Base-by-base conservation (phyloP, 768 basidiomycete genomes). In the Grammothele lineata region DNA sequence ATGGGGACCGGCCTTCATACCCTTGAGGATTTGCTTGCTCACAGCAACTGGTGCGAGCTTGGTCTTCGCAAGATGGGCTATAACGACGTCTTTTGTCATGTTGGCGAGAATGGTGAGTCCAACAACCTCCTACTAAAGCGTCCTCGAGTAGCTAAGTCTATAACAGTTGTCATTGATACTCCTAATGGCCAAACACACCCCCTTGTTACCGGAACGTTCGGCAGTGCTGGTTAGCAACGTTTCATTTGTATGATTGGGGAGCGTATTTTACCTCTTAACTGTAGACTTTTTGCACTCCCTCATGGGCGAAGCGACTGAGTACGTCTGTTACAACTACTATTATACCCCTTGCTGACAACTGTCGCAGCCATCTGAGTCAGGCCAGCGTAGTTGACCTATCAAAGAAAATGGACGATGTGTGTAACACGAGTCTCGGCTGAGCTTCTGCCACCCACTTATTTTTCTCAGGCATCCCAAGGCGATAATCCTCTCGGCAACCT, bases 41-140 rank as follows among this genome's bases (percentile, higher is more conserved):
- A 90, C 62, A 81, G 79, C 59, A 83, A 91, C 66, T 90, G 83
- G 77, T 84, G 83, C 64, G 87, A 92, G 64, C 68, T 90, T 10
- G 77, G 76, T 0, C 71, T 91, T 7, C 73, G 78, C 51, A 82
- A 80, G 51, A 70, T 88, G 68, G 88, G 89, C 0, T 70, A 87
- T 60, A 50, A 68, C 14, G 71, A 86, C 35, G 83, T 90, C 14
- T 91, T 91, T 65, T 82, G 82, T 48, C 87, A 91, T 63, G 86
- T 91, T 39, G 87, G 89, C 12, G 79, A 84, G 35, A 70, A 73
- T 50, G 76, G 76, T 71, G 47, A 42, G 38, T 43, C 30, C 27
- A 30, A 7, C 8, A 7, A 7, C 8, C 14, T 30, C 27, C 7
- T 14, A 14, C 8, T 14, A 30, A 7, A 14, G 27, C 27, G 8